Conservation (phyloP, 768 basidiomycete genomes). For the Boletus barrowsii region DNA sequence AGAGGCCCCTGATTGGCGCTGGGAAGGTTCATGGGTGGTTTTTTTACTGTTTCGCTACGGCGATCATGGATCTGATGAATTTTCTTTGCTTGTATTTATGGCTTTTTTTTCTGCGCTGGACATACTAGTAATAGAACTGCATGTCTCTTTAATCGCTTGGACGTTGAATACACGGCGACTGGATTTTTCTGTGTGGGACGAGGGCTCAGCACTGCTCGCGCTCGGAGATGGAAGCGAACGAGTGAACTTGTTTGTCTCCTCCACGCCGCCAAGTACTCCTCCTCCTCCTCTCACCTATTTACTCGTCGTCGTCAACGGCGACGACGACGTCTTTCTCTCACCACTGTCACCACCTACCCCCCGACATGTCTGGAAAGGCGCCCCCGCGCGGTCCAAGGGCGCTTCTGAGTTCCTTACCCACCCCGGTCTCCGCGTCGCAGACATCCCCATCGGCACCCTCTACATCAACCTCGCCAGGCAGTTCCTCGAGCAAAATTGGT, state of each 20-base stretch:
- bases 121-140: too few relatives aligned
- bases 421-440: slow-evolving; percentile 25
- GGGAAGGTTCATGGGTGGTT: too few relatives aligned
- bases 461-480: slow-evolving; percentile 31
- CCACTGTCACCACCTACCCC: not conserved
- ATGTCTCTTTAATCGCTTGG: too few relatives aligned
- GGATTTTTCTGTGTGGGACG: too few relatives aligned
- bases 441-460: slow-evolving; percentile 35
- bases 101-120: not conserved
- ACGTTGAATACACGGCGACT: too few relatives aligned
- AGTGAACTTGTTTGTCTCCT: slow-evolving; percentile 19
- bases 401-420: slow-evolving; percentile 47
- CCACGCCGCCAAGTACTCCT: slow-evolving; percentile 7
- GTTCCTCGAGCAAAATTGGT: slow-evolving; percentile 43
- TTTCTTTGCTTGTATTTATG: not conserved
- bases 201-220: too few relatives aligned
- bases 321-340: slow-evolving; percentile 9
- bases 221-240: slow-evolving; percentile 15
- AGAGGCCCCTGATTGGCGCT: not conserved
- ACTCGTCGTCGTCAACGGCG: slow-evolving; percentile 27
- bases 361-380: slow-evolving; percentile 65
- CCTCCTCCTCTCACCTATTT: not conserved
- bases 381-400: slow-evolving; percentile 75
- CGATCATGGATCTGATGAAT: not conserved
- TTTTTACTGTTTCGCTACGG: not conserved